phyloP scores from a whole-genome alignment of 106 monocot genomes.

The Acanthochlamys bracteata region DNA sequence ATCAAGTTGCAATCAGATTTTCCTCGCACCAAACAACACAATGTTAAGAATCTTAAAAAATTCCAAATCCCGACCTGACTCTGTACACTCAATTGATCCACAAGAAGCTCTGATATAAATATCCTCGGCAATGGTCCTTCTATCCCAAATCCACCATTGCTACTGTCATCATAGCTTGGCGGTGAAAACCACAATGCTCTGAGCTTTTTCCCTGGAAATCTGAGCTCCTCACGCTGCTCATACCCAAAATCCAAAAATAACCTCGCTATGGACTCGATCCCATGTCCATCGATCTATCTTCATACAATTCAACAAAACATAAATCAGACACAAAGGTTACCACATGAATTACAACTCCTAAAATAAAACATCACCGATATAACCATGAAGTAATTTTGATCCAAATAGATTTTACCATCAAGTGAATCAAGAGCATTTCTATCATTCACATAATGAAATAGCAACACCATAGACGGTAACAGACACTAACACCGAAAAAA shows the following conservation, averaged over 20 bases:
- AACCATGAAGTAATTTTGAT: too few relatives aligned
- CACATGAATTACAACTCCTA: neutral
- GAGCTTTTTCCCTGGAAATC: conserved; percentile 87
- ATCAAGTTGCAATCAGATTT: too few relatives aligned
- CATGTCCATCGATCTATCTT: conserved; percentile 89
- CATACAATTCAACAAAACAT: neutral
- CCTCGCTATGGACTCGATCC: conserved; percentile 76
- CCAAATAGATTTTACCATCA: too few relatives aligned
- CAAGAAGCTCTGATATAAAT: conserved; percentile 94
- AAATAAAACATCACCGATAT: too few relatives aligned
- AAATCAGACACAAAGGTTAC: neutral
- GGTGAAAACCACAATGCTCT: conserved; percentile 95
- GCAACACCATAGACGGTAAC: too few relatives aligned
- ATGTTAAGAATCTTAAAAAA: too few relatives aligned
- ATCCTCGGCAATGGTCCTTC: conserved; percentile 78
- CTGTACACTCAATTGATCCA: conserved; percentile 64
- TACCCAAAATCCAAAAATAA: conserved; percentile 94
- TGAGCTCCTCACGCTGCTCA: conserved; percentile 61
- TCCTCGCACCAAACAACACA: too few relatives aligned
- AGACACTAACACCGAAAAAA: too few relatives aligned
- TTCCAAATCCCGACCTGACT: conserved; percentile 36
- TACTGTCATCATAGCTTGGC: conserved; percentile 21
- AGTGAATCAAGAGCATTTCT: too few relatives aligned
- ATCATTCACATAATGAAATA: too few relatives aligned
- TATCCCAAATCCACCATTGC: conserved; percentile 23